Percentiles rank a stretch among this genome's conserved stretches.
Conservation (phyloP, 179 eudicot genomes). For the Silene noctiflora region DNA sequence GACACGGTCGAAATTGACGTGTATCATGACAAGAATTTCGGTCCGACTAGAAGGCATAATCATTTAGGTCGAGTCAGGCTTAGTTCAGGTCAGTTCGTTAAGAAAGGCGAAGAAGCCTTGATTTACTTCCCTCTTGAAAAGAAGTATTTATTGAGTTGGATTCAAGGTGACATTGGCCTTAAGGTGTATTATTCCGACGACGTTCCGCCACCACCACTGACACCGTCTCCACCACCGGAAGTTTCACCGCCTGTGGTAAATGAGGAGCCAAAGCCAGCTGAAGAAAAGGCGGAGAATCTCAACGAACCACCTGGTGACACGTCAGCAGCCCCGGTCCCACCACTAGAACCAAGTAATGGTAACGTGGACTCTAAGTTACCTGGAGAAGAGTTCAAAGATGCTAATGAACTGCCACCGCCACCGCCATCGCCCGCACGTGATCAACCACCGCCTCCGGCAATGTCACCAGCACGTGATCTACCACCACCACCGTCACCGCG, state of each 20-base stretch:
- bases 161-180: constrained; percentile 79
- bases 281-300: background rate
- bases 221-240: constrained; percentile 25
- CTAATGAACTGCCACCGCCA: background rate
- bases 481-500: constrained; percentile 16
- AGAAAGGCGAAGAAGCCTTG: constrained; percentile 85
- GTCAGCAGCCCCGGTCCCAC: constrained; percentile 24
- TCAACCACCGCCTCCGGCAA: background rate
- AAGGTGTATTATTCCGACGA: constrained; percentile 70
- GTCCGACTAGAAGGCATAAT: constrained; percentile 66
- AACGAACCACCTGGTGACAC: constrained; percentile 21
- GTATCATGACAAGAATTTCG: constrained; percentile 60
- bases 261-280: constrained; percentile 13
- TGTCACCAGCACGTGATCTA: constrained; percentile 18
- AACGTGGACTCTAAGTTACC: constrained; percentile 9
- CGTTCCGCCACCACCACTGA: constrained; percentile 25
- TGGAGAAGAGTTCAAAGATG: constrained; percentile 16
- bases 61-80: constrained; percentile 70
- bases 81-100: constrained; percentile 55
- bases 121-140: constrained; percentile 70
- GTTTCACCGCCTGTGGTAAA: background rate
- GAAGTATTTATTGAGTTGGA: constrained; percentile 64
- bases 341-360: background rate
- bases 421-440: constrained; percentile 18
- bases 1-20: constrained; percentile 72